Percentiles rank a stretch among this genome's conserved stretches.
phyloP scores from a whole-genome alignment of 495 filamentous ascomycete genomes.

The Lasiosphaeria miniovina region DNA sequence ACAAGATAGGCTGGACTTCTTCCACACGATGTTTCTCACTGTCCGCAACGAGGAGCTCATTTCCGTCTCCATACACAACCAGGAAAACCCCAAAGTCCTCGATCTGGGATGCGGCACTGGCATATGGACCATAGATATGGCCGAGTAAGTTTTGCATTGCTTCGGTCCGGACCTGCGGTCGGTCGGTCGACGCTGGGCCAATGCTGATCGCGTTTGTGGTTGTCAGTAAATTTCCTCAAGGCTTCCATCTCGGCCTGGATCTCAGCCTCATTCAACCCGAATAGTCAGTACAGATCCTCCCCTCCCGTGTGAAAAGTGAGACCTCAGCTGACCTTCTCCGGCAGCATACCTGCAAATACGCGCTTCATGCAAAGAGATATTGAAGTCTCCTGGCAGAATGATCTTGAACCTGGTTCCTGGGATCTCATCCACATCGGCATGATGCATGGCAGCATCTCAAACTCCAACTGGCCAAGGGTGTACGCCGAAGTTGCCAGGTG shows the following conservation, averaged over 20 bases:
- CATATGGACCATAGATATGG: constrained; percentile 88
- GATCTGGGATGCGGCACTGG: constrained; percentile 89
- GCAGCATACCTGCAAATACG: constrained; percentile 68
- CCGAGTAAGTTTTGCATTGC: constrained; percentile 55
- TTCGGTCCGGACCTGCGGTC: background rate
- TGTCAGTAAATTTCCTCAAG: constrained; percentile 23
- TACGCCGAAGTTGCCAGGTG: constrained; percentile 69
- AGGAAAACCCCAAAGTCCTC: constrained; percentile 52
- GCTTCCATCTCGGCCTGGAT: constrained; percentile 43
- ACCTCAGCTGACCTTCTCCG: constrained; percentile 5
- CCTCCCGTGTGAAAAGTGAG: background rate
- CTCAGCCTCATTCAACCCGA: constrained; percentile 77
- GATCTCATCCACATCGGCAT: constrained; percentile 84
- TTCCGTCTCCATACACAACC: constrained; percentile 47
- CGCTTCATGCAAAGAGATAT: constrained; percentile 72
- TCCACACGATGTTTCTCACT: constrained; percentile 70
- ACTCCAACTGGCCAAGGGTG: constrained; percentile 73
- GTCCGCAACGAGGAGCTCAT: constrained; percentile 60
- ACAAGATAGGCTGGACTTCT: constrained; percentile 72
- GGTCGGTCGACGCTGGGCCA: too few relatives aligned
- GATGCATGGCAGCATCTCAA: constrained; percentile 74
- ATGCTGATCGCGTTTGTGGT: constrained; percentile 16
- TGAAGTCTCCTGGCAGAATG: constrained; percentile 67
- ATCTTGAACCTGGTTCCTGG: constrained; percentile 69
- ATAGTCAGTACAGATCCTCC: constrained; percentile 44